Conservation (phyloP, 2,329 filamentous ascomycete species). For the Botrytis fragariae region DNA sequence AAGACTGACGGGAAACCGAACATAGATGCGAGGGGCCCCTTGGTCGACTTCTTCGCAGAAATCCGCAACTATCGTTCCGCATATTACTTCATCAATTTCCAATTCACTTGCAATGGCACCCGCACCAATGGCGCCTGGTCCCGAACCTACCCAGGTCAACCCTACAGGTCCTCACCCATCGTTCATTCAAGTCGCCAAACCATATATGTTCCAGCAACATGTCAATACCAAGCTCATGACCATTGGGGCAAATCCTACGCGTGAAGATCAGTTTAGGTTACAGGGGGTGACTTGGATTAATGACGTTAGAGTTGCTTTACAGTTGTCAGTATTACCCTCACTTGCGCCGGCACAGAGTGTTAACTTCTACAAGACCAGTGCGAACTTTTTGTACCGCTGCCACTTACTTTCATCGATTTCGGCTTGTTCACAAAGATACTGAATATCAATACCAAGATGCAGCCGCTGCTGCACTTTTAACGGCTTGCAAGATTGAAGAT, state of each 20-base stretch:
- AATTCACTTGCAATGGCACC: constrained; percentile 1
- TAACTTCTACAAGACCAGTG: constrained; percentile 60
- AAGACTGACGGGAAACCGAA: neutral
- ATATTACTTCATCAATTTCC: neutral
- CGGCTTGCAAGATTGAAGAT: constrained; percentile 96
- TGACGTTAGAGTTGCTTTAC: constrained; percentile 72
- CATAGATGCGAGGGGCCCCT: neutral
- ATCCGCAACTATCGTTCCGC: neutral
- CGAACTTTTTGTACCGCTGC: constrained; percentile 90
- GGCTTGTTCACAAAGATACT: constrained; percentile 76
- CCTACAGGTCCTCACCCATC: constrained; percentile 36
- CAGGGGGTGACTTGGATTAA: constrained; percentile 90
- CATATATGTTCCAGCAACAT: constrained; percentile 79
- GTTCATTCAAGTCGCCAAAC: constrained; percentile 46
- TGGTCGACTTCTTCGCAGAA: neutral
- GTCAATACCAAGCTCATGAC: constrained; percentile 70
- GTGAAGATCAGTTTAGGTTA: constrained; percentile 76
- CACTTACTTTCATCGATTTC: constrained; percentile 91
- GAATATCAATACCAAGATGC: constrained; percentile 88
- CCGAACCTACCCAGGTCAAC: constrained; percentile 13
- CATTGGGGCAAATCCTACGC: constrained; percentile 69
- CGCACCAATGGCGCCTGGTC: constrained; percentile 29
- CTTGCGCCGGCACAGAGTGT: neutral
- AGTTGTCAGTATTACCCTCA: constrained; percentile 59
- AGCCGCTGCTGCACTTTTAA: constrained; percentile 82